A percentile compares a stretch with the other conserved stretches of the same genome.
Conservation (phyloP, 192 early-diverging fungal species). For the Lobosporangium transversale region DNA sequence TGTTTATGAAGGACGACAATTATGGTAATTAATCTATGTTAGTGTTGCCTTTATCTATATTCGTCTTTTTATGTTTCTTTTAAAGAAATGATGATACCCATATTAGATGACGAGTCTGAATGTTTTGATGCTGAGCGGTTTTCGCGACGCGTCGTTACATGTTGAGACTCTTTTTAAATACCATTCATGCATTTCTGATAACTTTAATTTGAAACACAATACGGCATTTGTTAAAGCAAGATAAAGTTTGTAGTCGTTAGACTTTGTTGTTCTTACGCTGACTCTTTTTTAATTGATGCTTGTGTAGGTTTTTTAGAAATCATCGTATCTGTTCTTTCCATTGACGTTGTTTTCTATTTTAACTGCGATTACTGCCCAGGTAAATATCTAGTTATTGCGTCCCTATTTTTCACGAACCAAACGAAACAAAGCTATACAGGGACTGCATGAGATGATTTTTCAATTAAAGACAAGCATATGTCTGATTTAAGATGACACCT, state of each 20-base stretch:
- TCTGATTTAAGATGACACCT: conserved; percentile 60
- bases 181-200: conserved; percentile 80
- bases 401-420: not conserved
- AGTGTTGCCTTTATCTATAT: not conserved
- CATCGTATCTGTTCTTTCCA: too few species aligned
- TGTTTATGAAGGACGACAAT: too few species aligned
- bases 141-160: conserved; percentile 68
- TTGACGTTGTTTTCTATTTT: too few species aligned
- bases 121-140: conserved; percentile 47
- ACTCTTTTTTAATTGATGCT: not conserved
- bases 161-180: conserved; percentile 74
- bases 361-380: too few species aligned
- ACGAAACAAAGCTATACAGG: conserved; percentile 1
- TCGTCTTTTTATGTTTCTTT: conserved; percentile 2
- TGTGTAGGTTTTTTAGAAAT: too few species aligned
- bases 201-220: too few species aligned
- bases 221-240: conserved; percentile 1
- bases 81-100: conserved; percentile 66
- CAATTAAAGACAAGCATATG: conserved; percentile 72
- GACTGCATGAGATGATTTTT: conserved; percentile 59
- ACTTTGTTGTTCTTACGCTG: not conserved
- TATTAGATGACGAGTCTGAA: conserved; percentile 86
- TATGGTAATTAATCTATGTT: too few species aligned
- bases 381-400: too few species aligned
- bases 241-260: not conserved